phyloP scores from a whole-genome alignment of 257 asterid species.

The Buddleja alternifolia region DNA sequence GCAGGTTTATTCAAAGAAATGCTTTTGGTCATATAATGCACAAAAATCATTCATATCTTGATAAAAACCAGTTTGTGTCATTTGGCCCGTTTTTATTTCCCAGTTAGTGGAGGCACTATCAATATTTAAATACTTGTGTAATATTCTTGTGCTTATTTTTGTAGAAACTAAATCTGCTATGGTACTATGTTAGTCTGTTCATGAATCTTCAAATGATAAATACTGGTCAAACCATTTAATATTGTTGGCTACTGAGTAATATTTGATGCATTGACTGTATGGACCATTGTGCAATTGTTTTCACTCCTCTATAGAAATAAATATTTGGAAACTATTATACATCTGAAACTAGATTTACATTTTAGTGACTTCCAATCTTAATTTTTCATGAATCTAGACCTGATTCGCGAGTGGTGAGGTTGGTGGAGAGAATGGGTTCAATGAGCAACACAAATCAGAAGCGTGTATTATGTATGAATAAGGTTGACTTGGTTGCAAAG shows the following conservation, averaged over 20 bases:
- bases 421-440: conserved; percentile 91
- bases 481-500: conserved; percentile 82
- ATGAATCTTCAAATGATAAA: conserved; percentile 14
- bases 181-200: neutral
- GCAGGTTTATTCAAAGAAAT: neutral
- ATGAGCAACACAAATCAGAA: conserved; percentile 62
- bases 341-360: conserved; percentile 1
- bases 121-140: neutral
- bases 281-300: conserved; percentile 6
- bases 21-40: neutral
- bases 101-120: conserved; percentile 3
- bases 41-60: neutral
- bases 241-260: conserved; percentile 4
- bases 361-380: conserved; percentile 20
- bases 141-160: neutral
- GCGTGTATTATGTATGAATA: conserved; percentile 86
- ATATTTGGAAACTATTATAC: conserved; percentile 16
- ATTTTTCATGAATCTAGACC: conserved; percentile 54
- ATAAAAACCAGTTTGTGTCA: neutral
- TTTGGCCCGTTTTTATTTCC: neutral
- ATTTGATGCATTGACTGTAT: conserved; percentile 7
- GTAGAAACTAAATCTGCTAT: conserved; percentile 1
- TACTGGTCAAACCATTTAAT: conserved; percentile 10
- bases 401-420: conserved; percentile 91
- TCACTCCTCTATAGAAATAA: conserved; percentile 17